Evolutionary conservation across 495 filamentous ascomycete genomes (phyloP), one percentile per base, ranked within the genome.

Genomic region (Lichenothelia convexa): DNA sequence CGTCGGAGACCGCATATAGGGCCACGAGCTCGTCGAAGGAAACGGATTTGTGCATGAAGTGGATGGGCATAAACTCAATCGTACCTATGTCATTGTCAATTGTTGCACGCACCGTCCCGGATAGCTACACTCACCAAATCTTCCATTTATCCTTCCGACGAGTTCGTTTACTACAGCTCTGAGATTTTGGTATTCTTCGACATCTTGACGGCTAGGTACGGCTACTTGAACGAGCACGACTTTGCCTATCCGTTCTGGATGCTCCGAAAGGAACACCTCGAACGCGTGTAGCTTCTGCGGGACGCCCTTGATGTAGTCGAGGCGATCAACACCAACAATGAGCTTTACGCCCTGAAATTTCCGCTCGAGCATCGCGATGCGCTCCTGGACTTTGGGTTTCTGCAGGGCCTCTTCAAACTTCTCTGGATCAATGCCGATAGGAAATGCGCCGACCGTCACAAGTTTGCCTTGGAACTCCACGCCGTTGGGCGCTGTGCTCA

Each of bases 281-380:
- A 91, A 75, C 0, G 83, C 84, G 45, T 92, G 82, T 13, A 95
- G 63, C 52, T 95, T 95, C 55, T 92, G 83, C 0, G 81, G 79
- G n/a, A 95, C 73, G 21, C 86, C 87, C 49, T 95, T 95, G 67
- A 92, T 91, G 49, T 93, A 87, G 50, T 95, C 87, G 30, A 95
- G 64, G 26, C 87, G 70, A 48, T 95, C 87, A 16, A 95, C 83
- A 24, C 87, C 87, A 13, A 95, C 75, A 39, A 95, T 91, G 20
- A 95, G 61, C 57, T 86, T 87, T 32, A 81, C 73, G 30, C 79
- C 83, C 42, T 82, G 73, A 46, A 93, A 95, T 46, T 78, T 79
- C 38, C 77, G 74, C 45, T 80, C 68, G 5, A 95, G 63, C 0
- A 71, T 60, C 0, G 71, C 65, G 36, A 93, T 92, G 12, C 86